Conservation (phyloP, 176 grass and related monocot species). For the Dendrocalamus sinicus region DNA sequence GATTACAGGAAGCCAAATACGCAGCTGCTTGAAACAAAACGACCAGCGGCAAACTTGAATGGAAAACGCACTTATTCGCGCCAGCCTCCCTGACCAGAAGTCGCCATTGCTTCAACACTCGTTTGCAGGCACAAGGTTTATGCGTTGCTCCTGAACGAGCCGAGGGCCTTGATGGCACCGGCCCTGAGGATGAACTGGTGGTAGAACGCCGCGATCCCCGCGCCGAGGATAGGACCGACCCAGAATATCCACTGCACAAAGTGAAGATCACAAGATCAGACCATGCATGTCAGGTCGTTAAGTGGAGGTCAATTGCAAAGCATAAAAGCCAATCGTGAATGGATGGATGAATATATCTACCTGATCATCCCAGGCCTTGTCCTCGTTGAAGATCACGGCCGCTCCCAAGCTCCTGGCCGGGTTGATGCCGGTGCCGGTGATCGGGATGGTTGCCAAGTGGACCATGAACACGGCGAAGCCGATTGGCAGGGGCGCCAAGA, state of each 20-base stretch:
- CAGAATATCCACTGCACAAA: constrained; percentile 70
- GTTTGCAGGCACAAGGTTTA: not conserved
- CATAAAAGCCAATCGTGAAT: not conserved
- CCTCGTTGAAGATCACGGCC: constrained; percentile 70
- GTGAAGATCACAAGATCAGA: not conserved
- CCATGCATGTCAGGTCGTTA: not conserved
- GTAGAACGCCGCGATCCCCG: constrained; percentile 57
- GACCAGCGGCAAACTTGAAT: constrained; percentile 28
- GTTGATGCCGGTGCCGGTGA: constrained; percentile 92
- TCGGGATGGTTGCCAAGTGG: constrained; percentile 85
- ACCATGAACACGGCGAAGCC: constrained; percentile 96
- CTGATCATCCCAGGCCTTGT: constrained; percentile 81
- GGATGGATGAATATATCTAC: constrained; percentile 24
- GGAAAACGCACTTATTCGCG: not conserved
- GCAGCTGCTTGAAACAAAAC: constrained; percentile 44
- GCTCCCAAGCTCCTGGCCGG: constrained; percentile 83
- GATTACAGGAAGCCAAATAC: constrained; percentile 32
- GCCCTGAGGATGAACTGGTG: constrained; percentile 76
- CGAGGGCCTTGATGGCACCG: constrained; percentile 66
- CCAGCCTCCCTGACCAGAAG: not conserved
- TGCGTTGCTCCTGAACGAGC: constrained; percentile 74
- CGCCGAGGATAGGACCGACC: constrained; percentile 57
- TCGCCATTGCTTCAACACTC: constrained; percentile 33
- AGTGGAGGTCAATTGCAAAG: not conserved
- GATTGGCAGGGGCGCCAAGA: constrained; percentile 82